Evolutionary conservation across 345 rosid species (phyloP), one percentile per base, ranked within the genome.

Genomic region (Cardamine chenopodiifolia): DNA sequence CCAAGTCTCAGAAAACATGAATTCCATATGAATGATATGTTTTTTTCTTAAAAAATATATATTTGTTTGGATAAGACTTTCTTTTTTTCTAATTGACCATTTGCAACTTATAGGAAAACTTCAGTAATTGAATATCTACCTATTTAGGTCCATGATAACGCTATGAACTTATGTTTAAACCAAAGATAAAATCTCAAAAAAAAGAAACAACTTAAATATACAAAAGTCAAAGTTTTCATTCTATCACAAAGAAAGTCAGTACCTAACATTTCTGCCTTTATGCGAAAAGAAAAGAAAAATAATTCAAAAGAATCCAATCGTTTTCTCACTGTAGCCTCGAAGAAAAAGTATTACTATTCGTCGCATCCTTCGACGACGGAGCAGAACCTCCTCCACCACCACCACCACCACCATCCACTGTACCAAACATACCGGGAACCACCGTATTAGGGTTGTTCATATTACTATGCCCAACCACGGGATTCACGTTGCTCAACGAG

Each of bases 201-300:
- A 48, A 37, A 44, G 12, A 44, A 17, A 75, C 32, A 62, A 44
- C 44, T 11, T 64, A 49, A 47, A 78, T 72, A 40, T 52, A 72
- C 77, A 78, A 62, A 71, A 76, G 77, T 72, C 81, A 78, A 78
- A 72, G 47, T 59, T 72, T 67, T 78, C 81, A 66, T 78, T 50
- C 81, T 59, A 66, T 57, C 77, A 59, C 73, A 66, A 78, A 72
- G 72, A 72, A 77, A 72, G 81, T 78, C 81, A 78, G 80, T 72
- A 78, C 81, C 81, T 78, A 78, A 78, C 81, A 78, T 78, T 72
- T 78, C 68, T 71, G 72, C 81, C 77, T 78, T 72, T 78, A 78
- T 66, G 72, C 76, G 71, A 70, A 70, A 76, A 69, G 7, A 56
- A 4, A 34, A 25, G 56, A 8, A 52, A 54, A 54, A 8, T 42